Conservation (phyloP, 2,329 filamentous ascomycete species). For the Chrysoporthe puriensis region DNA sequence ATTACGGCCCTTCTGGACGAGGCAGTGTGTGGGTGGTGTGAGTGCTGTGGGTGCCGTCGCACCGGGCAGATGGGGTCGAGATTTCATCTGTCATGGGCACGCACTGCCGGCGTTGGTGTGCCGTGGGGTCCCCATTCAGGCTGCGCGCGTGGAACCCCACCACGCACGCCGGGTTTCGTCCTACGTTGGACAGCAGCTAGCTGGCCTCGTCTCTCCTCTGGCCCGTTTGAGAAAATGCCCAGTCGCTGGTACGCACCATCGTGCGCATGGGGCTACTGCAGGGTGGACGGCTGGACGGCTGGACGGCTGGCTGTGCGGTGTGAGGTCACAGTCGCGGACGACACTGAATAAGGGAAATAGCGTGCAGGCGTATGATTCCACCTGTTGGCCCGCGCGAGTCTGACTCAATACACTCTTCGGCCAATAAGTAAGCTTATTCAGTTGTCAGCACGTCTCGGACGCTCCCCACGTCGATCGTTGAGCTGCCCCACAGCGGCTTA, state of each 20-base stretch:
- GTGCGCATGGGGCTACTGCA: background rate
- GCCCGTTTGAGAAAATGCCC: too few relatives aligned
- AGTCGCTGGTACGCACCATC: too few relatives aligned
- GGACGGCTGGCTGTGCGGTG: too few relatives aligned
- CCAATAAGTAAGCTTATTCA: conserved; percentile 23
- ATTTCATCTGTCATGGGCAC: background rate
- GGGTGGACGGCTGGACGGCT: background rate
- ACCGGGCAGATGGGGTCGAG: too few relatives aligned
- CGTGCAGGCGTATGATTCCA: conserved; percentile 8
- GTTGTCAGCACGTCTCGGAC: conserved; percentile 16
- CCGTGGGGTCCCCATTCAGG: too few relatives aligned
- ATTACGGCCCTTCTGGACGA: conserved; percentile 23
- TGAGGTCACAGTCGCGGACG: background rate
- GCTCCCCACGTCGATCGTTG: conserved; percentile 6
- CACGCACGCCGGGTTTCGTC: too few relatives aligned
- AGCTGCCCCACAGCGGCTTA: conserved; percentile 5
- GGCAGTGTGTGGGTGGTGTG: background rate
- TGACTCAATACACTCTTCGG: background rate
- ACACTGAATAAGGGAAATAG: background rate
- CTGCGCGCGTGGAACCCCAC: too few relatives aligned
- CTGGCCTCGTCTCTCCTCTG: too few relatives aligned
- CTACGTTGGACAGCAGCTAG: too few relatives aligned
- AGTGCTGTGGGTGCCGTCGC: too few relatives aligned
- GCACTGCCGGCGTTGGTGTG: too few relatives aligned
- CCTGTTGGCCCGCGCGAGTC: background rate